Evolutionary conservation across 129 eudicot species (phyloP), one percentile per base, ranked within the genome.

Genomic region (Saussurea involucrata): DNA sequence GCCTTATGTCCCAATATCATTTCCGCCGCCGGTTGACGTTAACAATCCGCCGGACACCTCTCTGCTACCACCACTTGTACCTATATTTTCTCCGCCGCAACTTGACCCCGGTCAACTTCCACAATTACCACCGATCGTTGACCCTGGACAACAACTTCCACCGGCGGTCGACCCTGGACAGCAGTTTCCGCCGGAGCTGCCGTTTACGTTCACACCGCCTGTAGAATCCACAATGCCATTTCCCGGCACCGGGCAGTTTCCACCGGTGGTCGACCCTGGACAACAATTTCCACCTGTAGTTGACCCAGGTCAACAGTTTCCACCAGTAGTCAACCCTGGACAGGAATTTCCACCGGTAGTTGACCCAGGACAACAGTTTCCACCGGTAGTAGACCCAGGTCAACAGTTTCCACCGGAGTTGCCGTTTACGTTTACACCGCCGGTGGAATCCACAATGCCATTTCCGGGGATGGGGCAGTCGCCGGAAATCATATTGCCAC

Each of bases 31-130:
- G 22, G 79, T 4, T 13, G 25, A 5, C 17, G 15, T 3, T 1
- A 74, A 12, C 25, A 73, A 49, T 12, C 68, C 85, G 37, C 85
- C 85, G 8, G 80, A 63, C 28, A 15, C 64, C 20, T 34, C 60
- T 40, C 22, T 68, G 9, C 55, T 83, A 18, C 83, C 87, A n/a
- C 90, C 89, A 28, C 34, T 75, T 63, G 75, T 86, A 7, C 88
- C 86, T 22, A 80, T 34, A 67, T 71, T 33, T 63, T 76, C 73
- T 27, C 81, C 85, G 27, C 84, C 84, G 40, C 76, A 36, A 40
- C 21, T 63, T 58, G 78, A 34, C 57, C 57, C 78, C 18, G 69
- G 69, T 1, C 55, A 6, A 60, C 33, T 73, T 60, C 78, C 78
- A 58, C 49, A 73, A 8, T n/a, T 73, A 1, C 76, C 76, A 25